A percentile compares a stretch with the other conserved stretches of the same genome.
Conservation (phyloP, 2,329 filamentous ascomycete species). For the Ascochyta pisi region DNA sequence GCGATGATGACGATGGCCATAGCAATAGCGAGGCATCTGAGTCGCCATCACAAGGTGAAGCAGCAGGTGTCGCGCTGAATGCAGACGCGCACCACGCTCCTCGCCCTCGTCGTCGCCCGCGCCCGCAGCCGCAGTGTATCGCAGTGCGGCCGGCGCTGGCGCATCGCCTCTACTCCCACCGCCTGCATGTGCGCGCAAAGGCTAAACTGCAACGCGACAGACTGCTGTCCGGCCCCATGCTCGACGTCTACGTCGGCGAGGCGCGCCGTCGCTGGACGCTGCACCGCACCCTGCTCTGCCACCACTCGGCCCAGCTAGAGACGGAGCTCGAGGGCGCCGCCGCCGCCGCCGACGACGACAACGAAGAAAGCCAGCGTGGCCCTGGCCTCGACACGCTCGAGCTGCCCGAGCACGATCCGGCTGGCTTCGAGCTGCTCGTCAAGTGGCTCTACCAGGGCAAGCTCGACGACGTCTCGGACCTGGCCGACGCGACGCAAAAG, state of each 20-base stretch:
- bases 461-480: conserved; percentile 57
- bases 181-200: conserved; percentile 49
- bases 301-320: conserved; percentile 58
- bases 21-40: too few relatives aligned
- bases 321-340: conserved; percentile 44
- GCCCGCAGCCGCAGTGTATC: conserved; percentile 24
- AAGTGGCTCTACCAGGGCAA: conserved; percentile 65
- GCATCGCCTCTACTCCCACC: conserved; percentile 47
- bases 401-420: conserved; percentile 58
- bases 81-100: too few relatives aligned
- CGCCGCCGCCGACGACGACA: too few relatives aligned
- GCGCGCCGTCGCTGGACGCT: conserved; percentile 57
- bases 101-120: too few relatives aligned
- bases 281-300: conserved; percentile 60
- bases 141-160: conserved; percentile 43
- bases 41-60: too few relatives aligned
- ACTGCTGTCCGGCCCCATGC: conserved; percentile 59
- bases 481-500: conserved; percentile 55
- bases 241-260: conserved; percentile 60
- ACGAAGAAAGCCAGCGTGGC: conserved; percentile 3
- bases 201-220: conserved; percentile 58
- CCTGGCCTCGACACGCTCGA: conserved; percentile 48
- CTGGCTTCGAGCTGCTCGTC: conserved; percentile 61
- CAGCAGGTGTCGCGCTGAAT: not conserved
- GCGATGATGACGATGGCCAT: too few relatives aligned